Percentiles rank a stretch among this genome's conserved stretches.
Evolutionary conservation across 495 filamentous ascomycete genomes (phyloP).

Genomic region (Xylaria longipes): DNA sequence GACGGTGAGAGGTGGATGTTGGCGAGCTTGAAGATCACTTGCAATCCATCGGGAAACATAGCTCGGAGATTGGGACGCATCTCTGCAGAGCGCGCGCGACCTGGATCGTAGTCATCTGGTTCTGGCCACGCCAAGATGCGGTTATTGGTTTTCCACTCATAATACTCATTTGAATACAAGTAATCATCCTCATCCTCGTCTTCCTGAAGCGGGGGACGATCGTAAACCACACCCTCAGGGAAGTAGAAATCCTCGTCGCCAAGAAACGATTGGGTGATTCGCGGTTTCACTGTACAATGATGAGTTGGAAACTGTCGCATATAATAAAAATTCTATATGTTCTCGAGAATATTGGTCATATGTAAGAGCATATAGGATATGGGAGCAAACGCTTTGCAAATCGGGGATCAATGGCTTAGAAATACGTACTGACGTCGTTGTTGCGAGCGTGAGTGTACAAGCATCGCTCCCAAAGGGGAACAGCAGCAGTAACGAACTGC

Average conservation of each 20-base stretch:
- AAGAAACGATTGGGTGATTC: not conserved
- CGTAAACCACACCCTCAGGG: not conserved
- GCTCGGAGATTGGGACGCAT: constrained; percentile 16
- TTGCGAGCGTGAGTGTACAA: not conserved
- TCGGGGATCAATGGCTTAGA: not conserved
- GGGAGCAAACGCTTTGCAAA: not conserved
- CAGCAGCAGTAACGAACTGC: constrained; percentile 50
- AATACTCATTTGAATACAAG: not conserved
- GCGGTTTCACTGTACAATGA: not conserved
- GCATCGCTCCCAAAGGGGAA: constrained; percentile 34
- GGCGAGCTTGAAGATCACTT: constrained; percentile 69
- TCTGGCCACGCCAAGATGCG: constrained; percentile 35
- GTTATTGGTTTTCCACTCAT: not conserved
- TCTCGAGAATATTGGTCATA: not conserved
- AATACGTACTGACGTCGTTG: not conserved
- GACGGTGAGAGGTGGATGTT: constrained; percentile 67
- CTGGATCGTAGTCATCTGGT: constrained; percentile 15
- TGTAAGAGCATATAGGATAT: not conserved
- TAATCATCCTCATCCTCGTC: constrained; percentile 8
- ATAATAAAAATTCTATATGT: not conserved
- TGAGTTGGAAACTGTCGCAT: not conserved
- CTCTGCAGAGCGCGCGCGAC: constrained; percentile 2
- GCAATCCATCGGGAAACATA: constrained; percentile 47
- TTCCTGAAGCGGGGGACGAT: not conserved
- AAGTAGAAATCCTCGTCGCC: constrained; percentile 9